These are phyloP conservation scores for Elongisporangium undulatum DNA, from an alignment of 352 stramenopile genomes.

Conservation along the genomic window DNA sequence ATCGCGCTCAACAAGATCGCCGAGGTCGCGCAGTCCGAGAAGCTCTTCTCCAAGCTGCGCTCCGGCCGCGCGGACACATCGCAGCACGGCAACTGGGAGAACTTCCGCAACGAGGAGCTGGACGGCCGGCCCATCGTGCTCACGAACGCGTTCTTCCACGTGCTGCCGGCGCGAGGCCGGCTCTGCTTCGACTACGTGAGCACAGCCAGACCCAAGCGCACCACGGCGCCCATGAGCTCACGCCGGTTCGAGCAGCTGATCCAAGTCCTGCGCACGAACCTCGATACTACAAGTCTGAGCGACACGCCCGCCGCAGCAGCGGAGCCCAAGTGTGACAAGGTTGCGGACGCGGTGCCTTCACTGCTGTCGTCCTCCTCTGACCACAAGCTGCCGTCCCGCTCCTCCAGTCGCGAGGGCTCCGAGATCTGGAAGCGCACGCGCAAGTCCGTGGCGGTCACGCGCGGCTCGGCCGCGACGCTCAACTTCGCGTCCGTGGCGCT, in stretches of 20 bases:
- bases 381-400: not conserved
- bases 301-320: not conserved
- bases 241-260: conserved; percentile 76
- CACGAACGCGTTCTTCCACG: conserved; percentile 75
- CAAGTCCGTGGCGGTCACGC: conserved; percentile 29
- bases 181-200: conserved; percentile 91
- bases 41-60: conserved; percentile 61
- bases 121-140: conserved; percentile 69
- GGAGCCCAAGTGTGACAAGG: not conserved
- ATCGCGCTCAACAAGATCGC: conserved; percentile 74
- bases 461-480: conserved; percentile 24
- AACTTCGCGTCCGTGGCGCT: conserved; percentile 22
- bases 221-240: conserved; percentile 55
- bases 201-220: conserved; percentile 61
- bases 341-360: not conserved
- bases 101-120: conserved; percentile 89
- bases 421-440: conserved; percentile 54
- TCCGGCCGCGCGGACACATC: conserved; percentile 66
- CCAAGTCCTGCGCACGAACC: conserved; percentile 47
- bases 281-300: conserved; percentile 1
- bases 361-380: conserved; percentile 1
- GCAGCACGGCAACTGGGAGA: conserved; percentile 90
- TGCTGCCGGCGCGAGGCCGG: conserved; percentile 60
- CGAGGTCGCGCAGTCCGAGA: conserved; percentile 80
- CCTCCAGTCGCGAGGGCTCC: conserved; percentile 20